These are phyloP conservation scores for Macrophomina phaseolina DNA, from an alignment of 2,329 filamentous ascomycete genomes.

Conservation along the genomic window DNA sequence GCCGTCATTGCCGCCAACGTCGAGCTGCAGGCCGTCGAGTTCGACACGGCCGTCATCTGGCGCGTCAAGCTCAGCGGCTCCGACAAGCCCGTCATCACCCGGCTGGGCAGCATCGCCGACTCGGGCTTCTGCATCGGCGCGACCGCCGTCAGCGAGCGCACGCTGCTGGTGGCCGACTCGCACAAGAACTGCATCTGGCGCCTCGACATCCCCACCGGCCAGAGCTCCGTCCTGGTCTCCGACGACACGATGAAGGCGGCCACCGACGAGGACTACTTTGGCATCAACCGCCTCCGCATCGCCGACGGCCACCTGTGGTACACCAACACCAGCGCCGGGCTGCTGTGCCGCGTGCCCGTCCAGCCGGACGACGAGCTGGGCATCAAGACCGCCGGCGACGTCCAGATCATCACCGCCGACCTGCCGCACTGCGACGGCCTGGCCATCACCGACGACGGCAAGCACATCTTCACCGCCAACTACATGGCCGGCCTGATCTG, in stretches of 20 bases:
- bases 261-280: slow-evolving; percentile 22
- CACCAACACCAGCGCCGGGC: slow-evolving; percentile 27
- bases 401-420: slow-evolving; percentile 22
- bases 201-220: slow-evolving; percentile 15
- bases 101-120: slow-evolving; percentile 24
- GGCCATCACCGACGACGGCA: slow-evolving; percentile 16
- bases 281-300: slow-evolving; percentile 26
- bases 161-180: slow-evolving; percentile 24
- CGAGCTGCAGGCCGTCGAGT: slow-evolving; percentile 20
- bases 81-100: not conserved
- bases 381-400: not conserved
- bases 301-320: slow-evolving; percentile 23
- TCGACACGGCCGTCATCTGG: slow-evolving; percentile 22
- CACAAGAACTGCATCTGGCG: slow-evolving; percentile 27
- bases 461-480: slow-evolving; percentile 9
- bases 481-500: slow-evolving; percentile 25
- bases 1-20: slow-evolving; percentile 23
- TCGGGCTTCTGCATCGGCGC: slow-evolving; percentile 23
- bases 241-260: slow-evolving; percentile 26
- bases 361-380: not conserved
- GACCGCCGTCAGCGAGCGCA: not conserved
- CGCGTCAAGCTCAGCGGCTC: slow-evolving; percentile 8
- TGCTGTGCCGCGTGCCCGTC: slow-evolving; percentile 25
- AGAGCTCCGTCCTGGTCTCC: slow-evolving; percentile 12
- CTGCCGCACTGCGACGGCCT: slow-evolving; percentile 25